Conservation (phyloP, 73 alveolate species). For the Paramecium tetraurelia region DNA sequence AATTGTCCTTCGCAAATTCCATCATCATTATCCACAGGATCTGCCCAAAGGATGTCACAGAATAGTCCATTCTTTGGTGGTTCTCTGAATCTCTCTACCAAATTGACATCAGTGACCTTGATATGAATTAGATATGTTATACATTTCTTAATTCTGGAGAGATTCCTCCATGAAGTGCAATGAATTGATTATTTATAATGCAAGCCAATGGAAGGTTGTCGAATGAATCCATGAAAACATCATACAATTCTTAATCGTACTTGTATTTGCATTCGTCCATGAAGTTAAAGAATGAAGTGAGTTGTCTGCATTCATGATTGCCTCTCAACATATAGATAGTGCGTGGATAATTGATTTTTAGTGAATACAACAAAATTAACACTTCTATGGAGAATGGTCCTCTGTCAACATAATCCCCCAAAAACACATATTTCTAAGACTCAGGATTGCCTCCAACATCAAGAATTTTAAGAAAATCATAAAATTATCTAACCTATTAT, state of each 20-base stretch:
- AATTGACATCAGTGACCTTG: conserved; percentile 62
- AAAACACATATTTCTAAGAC: conserved; percentile 63
- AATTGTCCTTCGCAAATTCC: conserved; percentile 69
- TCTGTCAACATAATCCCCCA: conserved; percentile 87
- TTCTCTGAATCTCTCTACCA: conserved; percentile 72
- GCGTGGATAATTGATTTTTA: conserved; percentile 66
- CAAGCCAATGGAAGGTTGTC: conserved; percentile 79
- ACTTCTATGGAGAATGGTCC: conserved; percentile 80
- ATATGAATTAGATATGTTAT: neutral
- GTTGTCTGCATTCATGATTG: conserved; percentile 75
- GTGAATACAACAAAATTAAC: conserved; percentile 65
- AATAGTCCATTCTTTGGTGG: conserved; percentile 78
- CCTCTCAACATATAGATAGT: conserved; percentile 71
- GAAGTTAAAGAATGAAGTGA: conserved; percentile 75
- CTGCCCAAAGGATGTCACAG: conserved; percentile 89
- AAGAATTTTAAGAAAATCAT: conserved; percentile 78
- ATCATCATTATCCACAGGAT: conserved; percentile 78
- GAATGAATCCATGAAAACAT: conserved; percentile 78
- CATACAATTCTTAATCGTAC: conserved; percentile 80
- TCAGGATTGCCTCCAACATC: conserved; percentile 88
- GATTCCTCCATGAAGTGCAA: conserved; percentile 90
- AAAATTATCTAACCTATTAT: conserved; percentile 64
- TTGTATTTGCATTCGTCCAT: conserved; percentile 78
- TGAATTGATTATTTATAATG: conserved; percentile 73
- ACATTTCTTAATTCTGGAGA: conserved; percentile 76